Base-by-base conservation (phyloP, 1,139 yeast genomes). In the Wickerhamiella pararugosa region DNA sequence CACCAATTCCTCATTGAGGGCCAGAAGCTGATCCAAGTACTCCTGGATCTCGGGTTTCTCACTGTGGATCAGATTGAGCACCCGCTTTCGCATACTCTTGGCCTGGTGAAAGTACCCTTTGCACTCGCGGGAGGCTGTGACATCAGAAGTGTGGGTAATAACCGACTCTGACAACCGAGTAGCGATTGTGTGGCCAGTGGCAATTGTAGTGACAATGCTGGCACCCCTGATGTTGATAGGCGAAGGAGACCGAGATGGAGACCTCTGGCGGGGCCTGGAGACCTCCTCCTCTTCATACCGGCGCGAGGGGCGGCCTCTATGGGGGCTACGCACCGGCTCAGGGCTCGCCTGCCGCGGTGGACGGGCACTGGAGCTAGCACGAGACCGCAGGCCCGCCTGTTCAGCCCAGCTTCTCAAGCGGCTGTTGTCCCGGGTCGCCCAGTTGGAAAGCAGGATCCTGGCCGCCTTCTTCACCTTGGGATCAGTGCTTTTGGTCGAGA, bases 1-100 rank as follows among this genome's bases (percentile, higher is more conserved):
- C 7, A 90, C 93, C 49, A 90, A 69, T 55, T 80, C 87, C 54
- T 90, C 98, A 57, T 90, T 90, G 40, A 95, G 93, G 49, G 75
- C 79, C 47, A 90, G 74, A 51, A 90, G 68, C 41, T 87, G 72
- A 7, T 96, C 97, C 52, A 90, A 64, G 50, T 78, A 80, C 55
- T 83, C 94, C 50, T 86, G 96, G 36, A 69, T 69, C 35, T 80
- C 80, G 34, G 84, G 82, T 29, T 37, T 36, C 45, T 75, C 69
- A 31, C 46, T 45, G 60, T 90, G 97, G 49, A 90, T 67, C 57
- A 86, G 86, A 50, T 84, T 67, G 51, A 90, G 66, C 11, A 90
- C 76, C 51, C 74, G 76, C 47, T 94, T 71, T 58, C 98, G 73
- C 44, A 81, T 71, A 15, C 73, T 66, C 51, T 92, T 74, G 53